Percentiles rank a stretch among this genome's conserved stretches.
These are phyloP conservation scores for Cyberlindnera suaveolens DNA, from an alignment of 805 yeast species.

Conservation along the genomic window DNA sequence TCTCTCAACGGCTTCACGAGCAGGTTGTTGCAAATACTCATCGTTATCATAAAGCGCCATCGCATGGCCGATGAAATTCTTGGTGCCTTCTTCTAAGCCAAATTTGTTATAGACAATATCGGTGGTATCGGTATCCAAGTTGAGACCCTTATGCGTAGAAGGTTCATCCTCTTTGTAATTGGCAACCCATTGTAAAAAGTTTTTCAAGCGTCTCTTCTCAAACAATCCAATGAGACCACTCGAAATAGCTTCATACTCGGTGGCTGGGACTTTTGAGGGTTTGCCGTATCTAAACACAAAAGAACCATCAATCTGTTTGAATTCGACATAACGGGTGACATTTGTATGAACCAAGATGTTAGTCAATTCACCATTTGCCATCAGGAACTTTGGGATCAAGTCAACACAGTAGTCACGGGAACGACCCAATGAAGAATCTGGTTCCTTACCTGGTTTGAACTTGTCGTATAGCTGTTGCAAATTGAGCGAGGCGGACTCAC, in stretches of 20 bases:
- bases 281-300: constrained; percentile 82
- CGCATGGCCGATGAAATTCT: constrained; percentile 96
- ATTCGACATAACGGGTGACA: constrained; percentile 92
- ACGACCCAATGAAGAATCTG: constrained; percentile 71
- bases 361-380: constrained; percentile 97
- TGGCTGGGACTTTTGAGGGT: constrained; percentile 92
- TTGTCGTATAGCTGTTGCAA: constrained; percentile 68
- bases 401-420: constrained; percentile 98
- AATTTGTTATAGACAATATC: constrained; percentile 83
- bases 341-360: constrained; percentile 93
- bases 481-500: constrained; percentile 78
- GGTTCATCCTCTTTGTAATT: constrained; percentile 72
- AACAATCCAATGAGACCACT: constrained; percentile 93
- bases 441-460: constrained; percentile 71
- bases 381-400: constrained; percentile 90
- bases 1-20: constrained; percentile 86
- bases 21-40: constrained; percentile 80
- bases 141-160: constrained; percentile 78
- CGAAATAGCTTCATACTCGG: constrained; percentile 82
- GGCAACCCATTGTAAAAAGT: constrained; percentile 82
- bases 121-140: constrained; percentile 85
- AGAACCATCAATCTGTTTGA: constrained; percentile 94
- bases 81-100: constrained; percentile 88
- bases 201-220: constrained; percentile 93
- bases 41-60: constrained; percentile 97